phyloP scores from a whole-genome alignment of 148 eudicot genomes.

The Persicaria tinctoria region DNA sequence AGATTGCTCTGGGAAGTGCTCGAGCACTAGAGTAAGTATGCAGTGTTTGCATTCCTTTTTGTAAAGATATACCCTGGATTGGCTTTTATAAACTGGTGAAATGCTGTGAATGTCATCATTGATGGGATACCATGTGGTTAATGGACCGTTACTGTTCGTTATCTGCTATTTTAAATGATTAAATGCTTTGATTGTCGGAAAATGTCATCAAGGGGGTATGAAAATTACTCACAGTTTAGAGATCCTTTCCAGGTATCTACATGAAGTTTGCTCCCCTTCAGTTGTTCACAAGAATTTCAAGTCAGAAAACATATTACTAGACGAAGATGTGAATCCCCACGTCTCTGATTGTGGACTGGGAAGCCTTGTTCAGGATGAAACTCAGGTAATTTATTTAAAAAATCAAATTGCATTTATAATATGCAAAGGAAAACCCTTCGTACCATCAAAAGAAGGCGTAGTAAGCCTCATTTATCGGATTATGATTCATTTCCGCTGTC shows the following conservation, averaged over 20 bases:
- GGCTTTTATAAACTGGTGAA: background rate
- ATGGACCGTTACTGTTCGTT: no score
- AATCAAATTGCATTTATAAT: no score
- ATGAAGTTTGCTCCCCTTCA: conserved; percentile 93
- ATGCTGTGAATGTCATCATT: no score
- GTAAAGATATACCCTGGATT: no score
- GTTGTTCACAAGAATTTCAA: conserved; percentile 85
- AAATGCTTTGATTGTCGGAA: no score
- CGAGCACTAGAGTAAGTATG: conserved; percentile 18
- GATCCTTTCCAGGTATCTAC: conserved; percentile 64
- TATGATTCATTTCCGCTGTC: background rate
- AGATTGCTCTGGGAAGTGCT: conserved; percentile 15
- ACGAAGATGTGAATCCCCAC: conserved; percentile 80
- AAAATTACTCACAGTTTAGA: background rate
- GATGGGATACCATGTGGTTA: no score
- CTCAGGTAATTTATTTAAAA: conserved; percentile 45
- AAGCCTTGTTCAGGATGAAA: conserved; percentile 54
- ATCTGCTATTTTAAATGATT: no score
- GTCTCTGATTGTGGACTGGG: conserved; percentile 86
- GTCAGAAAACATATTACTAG: conserved; percentile 90
- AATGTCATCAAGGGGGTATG: no score
- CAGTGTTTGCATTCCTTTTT: no score
- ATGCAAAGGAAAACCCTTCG: no score
- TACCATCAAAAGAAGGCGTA: no score
- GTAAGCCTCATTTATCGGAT: background rate